Evolutionary conservation across 139 green algal species (phyloP), one percentile per base, ranked within the genome.

Genomic region (Gonium pectorale): DNA sequence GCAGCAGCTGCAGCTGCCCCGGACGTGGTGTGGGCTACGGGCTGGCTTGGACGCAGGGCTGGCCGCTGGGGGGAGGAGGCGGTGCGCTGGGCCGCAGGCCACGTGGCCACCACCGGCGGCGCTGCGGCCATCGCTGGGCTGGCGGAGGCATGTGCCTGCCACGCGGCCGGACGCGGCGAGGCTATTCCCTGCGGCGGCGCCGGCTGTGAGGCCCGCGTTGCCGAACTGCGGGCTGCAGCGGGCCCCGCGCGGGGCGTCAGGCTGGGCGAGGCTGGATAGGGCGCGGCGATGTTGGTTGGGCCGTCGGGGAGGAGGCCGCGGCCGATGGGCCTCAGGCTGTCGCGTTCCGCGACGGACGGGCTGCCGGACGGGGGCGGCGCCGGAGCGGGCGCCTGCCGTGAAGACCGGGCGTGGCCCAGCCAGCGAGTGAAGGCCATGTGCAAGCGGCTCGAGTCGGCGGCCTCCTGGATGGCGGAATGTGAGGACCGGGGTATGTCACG

Each of bases 341-440:
- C n/a, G n/a, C n/a, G n/a, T n/a, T n/a, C n/a, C n/a, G n/a, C n/a
- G n/a, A n/a, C n/a, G n/a, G 54, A n/a, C 21, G 9, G 8, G 54
- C 54, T 21, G 54, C 13, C 54, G 54, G 5, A 24, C 21, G 9
- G 21, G 4, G 54, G 54, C 9, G 54, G n/a, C 21, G 54, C 54
- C n/a, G 8, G 54, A 21, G 54, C 11, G 21, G 15, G 54, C 54
- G 54, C 54, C 21, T n/a, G n/a, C n/a, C n/a, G n/a, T n/a, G n/a
- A n/a, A n/a, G 54, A 43, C 13, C 74, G 78, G 1, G 63, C 64
- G 13, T 38, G 33, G 49, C 46, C 46, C 26, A 54, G 79, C 79
- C 79, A 85, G 79, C 79, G 79, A 0, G 66, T 77, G 64, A 85
- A 85, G 46, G 46, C 11, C 31, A 67, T 40, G 64, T 77, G 64